A percentile compares a stretch with the other conserved stretches of the same genome.
Evolutionary conservation across 2,329 filamentous ascomycete species (phyloP).

Genomic region (Monilinia aucupariae): DNA sequence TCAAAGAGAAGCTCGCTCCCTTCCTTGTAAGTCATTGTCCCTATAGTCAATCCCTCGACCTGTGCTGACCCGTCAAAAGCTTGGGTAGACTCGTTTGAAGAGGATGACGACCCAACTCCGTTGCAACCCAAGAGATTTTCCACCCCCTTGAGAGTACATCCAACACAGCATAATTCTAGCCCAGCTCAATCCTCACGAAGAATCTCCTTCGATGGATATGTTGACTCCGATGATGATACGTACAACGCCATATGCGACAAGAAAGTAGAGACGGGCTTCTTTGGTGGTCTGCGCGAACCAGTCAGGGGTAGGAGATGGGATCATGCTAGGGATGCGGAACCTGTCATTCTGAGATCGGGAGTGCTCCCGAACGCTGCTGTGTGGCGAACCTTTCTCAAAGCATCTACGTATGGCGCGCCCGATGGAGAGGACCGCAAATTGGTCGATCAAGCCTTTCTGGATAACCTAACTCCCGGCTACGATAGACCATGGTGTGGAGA

Average conservation of each 20-base stretch:
- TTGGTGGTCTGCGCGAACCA: constrained; percentile 33
- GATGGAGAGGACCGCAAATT: constrained; percentile 27
- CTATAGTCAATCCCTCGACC: constrained; percentile 1
- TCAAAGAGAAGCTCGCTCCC: constrained; percentile 29
- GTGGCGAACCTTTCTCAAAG: constrained; percentile 33
- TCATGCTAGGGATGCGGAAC: constrained; percentile 34
- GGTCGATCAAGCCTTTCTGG: constrained; percentile 31
- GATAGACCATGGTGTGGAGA: constrained; percentile 35
- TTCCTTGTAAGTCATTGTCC: constrained; percentile 30
- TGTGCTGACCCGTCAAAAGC: constrained; percentile 26
- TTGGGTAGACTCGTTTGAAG: constrained; percentile 35
- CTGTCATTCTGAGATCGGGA: constrained; percentile 33
- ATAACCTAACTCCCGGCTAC: constrained; percentile 34
- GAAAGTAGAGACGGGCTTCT: constrained; percentile 32
- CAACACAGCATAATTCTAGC: constrained; percentile 30
- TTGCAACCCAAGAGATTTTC: constrained; percentile 26
- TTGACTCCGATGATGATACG: constrained; percentile 30
- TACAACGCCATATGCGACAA: constrained; percentile 23
- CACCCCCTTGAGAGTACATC: constrained; percentile 28
- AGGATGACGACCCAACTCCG: constrained; percentile 25
- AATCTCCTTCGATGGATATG: constrained; percentile 34
- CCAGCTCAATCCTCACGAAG: constrained; percentile 24
- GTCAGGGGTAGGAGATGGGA: constrained; percentile 36
- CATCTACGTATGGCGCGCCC: constrained; percentile 33
- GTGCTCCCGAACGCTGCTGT: constrained; percentile 24